Evolutionary conservation across 805 yeast species (phyloP), one percentile per base, ranked within the genome.

Genomic region (Starmerella asiatica): DNA sequence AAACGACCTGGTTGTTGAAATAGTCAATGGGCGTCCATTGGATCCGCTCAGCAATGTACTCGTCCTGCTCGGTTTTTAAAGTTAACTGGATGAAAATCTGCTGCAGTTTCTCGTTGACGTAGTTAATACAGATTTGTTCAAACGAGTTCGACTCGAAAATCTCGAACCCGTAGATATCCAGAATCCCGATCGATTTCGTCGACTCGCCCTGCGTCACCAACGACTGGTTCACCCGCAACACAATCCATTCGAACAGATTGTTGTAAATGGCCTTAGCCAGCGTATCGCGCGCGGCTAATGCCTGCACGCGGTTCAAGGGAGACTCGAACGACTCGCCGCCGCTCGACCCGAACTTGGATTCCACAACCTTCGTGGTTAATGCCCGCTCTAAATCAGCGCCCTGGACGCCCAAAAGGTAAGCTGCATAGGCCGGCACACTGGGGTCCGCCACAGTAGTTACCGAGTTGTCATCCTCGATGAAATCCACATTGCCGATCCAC

Each of bases 21-120:
- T 85, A 91, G 47, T 91, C 81, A 55, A 91, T 91, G 18, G 97
- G 97, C 11, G 94, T 83, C 98, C 98, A 91, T 59, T 83, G 72
- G 58, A 91, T 91, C 61, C 84, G 81, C 61, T 91, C 99, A 51
- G 81, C 79, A 27, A 84, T 91, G 55, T 91, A 91, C 57, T 91
- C 97, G 49, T 91, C 98, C 65, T 91, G 98, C 63, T 91, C 98
- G 0, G 96, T 81, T 62, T 91, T 91, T 55, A 91, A 70, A 2
- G 98, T 91, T 55, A 91, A 70, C 60, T 91, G 94, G 58, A 91
- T 91, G 55, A 91, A 91, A 56, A 88, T 91, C 59, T 88, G 98
- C 64, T 86, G 96, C 51, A 88, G 69, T 62, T 88, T 88, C 61
- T 86, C 97, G 61, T 86, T 86, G 49, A 86, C 96, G 52, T 88